Evolutionary conservation across 2,329 filamentous ascomycete species (phyloP), one percentile per base, ranked within the genome.

Genomic region (Didymella exigua): DNA sequence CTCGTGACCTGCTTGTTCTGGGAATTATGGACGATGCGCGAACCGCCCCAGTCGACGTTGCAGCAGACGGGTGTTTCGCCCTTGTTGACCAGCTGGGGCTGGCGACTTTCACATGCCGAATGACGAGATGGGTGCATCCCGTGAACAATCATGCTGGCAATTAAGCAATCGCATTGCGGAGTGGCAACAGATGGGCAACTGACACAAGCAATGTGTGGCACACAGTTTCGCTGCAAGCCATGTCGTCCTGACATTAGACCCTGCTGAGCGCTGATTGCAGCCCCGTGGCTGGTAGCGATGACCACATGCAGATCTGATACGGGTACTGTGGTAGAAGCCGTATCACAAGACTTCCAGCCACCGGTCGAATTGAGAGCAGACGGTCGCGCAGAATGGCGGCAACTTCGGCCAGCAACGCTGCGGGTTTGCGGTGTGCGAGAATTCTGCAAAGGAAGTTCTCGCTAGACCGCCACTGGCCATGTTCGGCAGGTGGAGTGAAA

Each of bases 291-390:
- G 63, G 60, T 69, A 62, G 62, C 60, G 59, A 62, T 56, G 59
- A 52, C 52, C 56, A 54, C 47, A 60, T 58, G 37, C 52, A 60
- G 59, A 54, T 53, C 26, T 50, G 46, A 50, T 46, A 55, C 52
- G 50, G 46, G 52, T 29, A 55, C 42, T 42, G 42, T 59, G 60
- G 55, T 51, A 58, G 55, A 60, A 34, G 42, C 21, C 52, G 59
- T 58, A 62, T 73, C 70, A 74, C 71, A 71, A 69, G 71, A 72
- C 68, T 61, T 55, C 40, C 30, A 46, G 30, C 44, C 52, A 56
- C 58, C 45, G 42, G 58, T 57, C 54, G 55, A 60, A 63, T 60
- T 58, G 49, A 56, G 33, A 50, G 30, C 52, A 46, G 42, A 55
- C 29, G 24, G 46, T 43, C 30, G 46, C 42, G 52, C 52, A 50